These are phyloP conservation scores for Phialophora expanda DNA, from an alignment of 2,329 filamentous ascomycete genomes.

Conservation along the genomic window DNA sequence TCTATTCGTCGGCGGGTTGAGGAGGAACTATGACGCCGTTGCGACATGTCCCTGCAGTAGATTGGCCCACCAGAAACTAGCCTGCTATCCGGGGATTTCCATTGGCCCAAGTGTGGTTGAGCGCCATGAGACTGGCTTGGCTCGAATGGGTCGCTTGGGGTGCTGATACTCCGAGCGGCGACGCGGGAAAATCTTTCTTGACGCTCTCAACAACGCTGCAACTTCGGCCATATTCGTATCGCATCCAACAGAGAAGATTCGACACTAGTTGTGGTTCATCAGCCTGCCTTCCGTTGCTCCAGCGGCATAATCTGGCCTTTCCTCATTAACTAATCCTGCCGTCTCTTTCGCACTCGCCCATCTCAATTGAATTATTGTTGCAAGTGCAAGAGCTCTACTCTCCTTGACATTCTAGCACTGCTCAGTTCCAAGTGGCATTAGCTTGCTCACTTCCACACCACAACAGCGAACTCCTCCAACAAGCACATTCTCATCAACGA, in stretches of 20 bases:
- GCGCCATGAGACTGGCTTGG: conserved; percentile 14
- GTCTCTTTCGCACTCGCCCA: background rate
- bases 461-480: conserved; percentile 3
- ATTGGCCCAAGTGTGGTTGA: conserved; percentile 12
- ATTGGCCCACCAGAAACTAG: conserved; percentile 29
- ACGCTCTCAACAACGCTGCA: conserved; percentile 23
- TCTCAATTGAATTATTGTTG: background rate
- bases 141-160: conserved; percentile 12
- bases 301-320: conserved; percentile 8
- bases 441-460: conserved; percentile 38
- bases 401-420: conserved; percentile 20
- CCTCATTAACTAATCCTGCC: conserved; percentile 25
- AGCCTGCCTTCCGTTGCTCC: conserved; percentile 25
- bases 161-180: conserved; percentile 16
- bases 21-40: conserved; percentile 28
- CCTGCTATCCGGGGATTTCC: conserved; percentile 13
- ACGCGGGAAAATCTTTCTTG: conserved; percentile 27
- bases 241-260: conserved; percentile 14
- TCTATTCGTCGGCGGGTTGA: conserved; percentile 21
- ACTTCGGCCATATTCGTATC: conserved; percentile 21
- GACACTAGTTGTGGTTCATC: conserved; percentile 8
- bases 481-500: conserved; percentile 8
- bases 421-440: conserved; percentile 39
- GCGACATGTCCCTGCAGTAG: conserved; percentile 31
- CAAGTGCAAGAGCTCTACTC: conserved; percentile 15